Base-by-base conservation (phyloP, 2,329 filamentous ascomycete species). In the Aspergillus carbonarius region DNA sequence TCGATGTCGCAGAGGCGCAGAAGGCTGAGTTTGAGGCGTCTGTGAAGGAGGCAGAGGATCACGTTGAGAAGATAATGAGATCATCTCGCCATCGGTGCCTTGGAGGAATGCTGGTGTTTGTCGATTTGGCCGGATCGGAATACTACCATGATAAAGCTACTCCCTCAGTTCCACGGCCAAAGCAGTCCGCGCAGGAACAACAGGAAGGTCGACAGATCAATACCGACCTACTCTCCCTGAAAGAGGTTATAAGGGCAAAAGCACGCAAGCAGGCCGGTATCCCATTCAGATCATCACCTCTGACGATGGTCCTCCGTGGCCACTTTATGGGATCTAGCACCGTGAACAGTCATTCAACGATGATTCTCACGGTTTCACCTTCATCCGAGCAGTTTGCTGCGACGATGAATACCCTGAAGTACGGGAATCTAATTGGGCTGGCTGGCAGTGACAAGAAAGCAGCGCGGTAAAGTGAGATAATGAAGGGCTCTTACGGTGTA, bases 231-330 rank as follows among this genome's bases (percentile, higher is more conserved):
- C 71, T 81, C 8, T 74, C 78, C 0, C 63, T 81, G 50, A 80
- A 81, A 58, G 77, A 80, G 54, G 78, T 81, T 4, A 79, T 81
- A n/a, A 68, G 78, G 1, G 77, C 79, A 1, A 70, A 75, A 54
- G 66, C 76, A 0, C 56, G 54, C 20, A 68, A 67, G n/a, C 67
- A 74, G 51, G 12, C 62, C 1, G 66, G 76, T 2, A 76, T 79
- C 34, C 78, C 77, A 0, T 81, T 74, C 60, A 68, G 76, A 47
- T 75, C 76, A 1, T 78, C 76, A 7, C 68, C 75, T 0, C 60
- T 80, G 61, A 80, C 78, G 0, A 78, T 79, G 78, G 73, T 78
- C 4, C 63, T 80, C 30, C 68, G 77, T 1, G 69, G 73, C 32
- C 72, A 78, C 58, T 79, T 79, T 49, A 37, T 27, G 25, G 25